Percentiles rank a stretch among this genome's conserved stretches.
Evolutionary conservation across 73 alveolate species (phyloP).

Genomic region (Paramecium biaurelia): DNA sequence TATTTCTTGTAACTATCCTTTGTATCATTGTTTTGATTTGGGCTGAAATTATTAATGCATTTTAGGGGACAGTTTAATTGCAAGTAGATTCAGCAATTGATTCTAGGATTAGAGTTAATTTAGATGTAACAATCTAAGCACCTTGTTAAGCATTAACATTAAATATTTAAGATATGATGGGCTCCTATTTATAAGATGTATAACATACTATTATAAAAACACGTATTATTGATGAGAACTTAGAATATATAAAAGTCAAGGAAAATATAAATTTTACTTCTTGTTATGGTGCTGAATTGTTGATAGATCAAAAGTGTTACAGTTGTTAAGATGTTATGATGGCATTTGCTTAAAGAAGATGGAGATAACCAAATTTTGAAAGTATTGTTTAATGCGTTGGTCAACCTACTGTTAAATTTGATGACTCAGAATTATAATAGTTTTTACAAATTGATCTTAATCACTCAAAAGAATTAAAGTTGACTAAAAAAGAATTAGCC

Average conservation of each 20-base stretch:
- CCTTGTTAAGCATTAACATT: background rate
- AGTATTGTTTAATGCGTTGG: background rate
- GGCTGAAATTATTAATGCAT: background rate
- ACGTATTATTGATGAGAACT: background rate
- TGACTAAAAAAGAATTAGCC: background rate
- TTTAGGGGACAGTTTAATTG: background rate
- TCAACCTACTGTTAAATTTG: background rate
- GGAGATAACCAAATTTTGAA: background rate
- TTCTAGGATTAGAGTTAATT: background rate
- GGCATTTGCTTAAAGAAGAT: conserved; percentile 40
- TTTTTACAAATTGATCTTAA: background rate
- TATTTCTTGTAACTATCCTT: background rate
- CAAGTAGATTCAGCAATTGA: background rate
- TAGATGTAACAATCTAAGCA: background rate
- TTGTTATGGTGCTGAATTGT: background rate
- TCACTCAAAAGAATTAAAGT: background rate
- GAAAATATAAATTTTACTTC: background rate
- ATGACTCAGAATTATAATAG: background rate
- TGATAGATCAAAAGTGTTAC: background rate
- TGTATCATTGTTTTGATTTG: background rate
- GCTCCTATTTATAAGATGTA: conserved; percentile 2
- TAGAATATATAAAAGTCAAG: background rate
- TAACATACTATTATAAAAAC: background rate
- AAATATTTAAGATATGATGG: background rate
- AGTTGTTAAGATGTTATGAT: conserved; percentile 38